Conservation (phyloP, 2,329 filamentous ascomycete genomes). For the Claviceps digitariae region DNA sequence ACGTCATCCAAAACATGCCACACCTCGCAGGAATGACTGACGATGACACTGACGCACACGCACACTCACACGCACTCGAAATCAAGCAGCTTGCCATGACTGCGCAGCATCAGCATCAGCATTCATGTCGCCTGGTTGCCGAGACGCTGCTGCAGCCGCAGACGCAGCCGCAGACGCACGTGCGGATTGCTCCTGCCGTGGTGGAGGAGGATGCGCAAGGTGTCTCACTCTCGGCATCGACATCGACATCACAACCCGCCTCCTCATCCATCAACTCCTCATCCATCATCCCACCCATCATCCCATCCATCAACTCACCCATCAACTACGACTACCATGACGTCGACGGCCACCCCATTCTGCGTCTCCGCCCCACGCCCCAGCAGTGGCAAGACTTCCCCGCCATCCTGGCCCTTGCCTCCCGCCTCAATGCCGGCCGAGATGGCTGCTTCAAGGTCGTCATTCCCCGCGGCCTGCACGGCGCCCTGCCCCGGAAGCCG, state of each 20-base stretch:
- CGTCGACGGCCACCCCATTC: constrained; percentile 15
- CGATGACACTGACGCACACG: neutral
- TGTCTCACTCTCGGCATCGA: too few species aligned
- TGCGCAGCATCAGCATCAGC: too few species aligned
- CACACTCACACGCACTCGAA: too few species aligned
- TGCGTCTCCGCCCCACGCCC: constrained; percentile 21
- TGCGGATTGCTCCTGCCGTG: too few species aligned
- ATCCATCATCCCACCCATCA: constrained; percentile 5
- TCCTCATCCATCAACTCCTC: constrained; percentile 12
- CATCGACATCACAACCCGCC: too few species aligned
- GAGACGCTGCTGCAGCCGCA: too few species aligned
- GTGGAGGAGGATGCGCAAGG: too few species aligned
- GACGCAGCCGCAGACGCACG: too few species aligned
- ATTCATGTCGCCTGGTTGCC: too few species aligned
- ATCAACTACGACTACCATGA: constrained; percentile 20
- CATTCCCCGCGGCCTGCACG: constrained; percentile 18
- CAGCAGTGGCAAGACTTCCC: constrained; percentile 25
- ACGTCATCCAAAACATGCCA: neutral
- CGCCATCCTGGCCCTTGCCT: constrained; percentile 20
- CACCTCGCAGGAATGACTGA: neutral
- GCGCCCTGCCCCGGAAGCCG: constrained; percentile 19
- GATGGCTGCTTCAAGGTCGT: constrained; percentile 27
- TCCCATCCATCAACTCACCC: neutral
- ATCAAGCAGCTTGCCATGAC: too few species aligned
- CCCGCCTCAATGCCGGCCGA: constrained; percentile 15